Percentiles rank a stretch among this genome's conserved stretches.
These are phyloP conservation scores for Microbotryum silenes-acaulis DNA, from an alignment of 1,284 basidiomycete genomes.

Conservation along the genomic window DNA sequence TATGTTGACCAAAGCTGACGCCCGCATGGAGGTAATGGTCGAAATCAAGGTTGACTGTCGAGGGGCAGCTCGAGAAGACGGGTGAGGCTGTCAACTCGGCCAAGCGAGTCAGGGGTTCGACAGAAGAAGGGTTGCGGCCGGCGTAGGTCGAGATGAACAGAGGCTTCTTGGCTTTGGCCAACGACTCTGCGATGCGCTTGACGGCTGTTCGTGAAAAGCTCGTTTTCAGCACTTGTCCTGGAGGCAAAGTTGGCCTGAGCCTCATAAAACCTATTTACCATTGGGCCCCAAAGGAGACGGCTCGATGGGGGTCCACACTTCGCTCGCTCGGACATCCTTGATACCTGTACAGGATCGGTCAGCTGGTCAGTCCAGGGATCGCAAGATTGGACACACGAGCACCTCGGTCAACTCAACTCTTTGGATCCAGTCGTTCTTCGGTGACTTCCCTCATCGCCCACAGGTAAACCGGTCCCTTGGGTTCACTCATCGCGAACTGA, in stretches of 20 bases:
- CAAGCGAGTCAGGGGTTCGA: slow-evolving; percentile 48
- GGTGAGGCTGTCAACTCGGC: slow-evolving; percentile 52
- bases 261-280: slow-evolving; percentile 36
- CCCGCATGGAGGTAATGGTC: slow-evolving; percentile 54
- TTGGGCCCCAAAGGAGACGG: slow-evolving; percentile 41
- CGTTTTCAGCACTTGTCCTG: background rate
- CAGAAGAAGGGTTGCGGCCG: slow-evolving; percentile 52
- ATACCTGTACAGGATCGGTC: background rate
- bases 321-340: slow-evolving; percentile 11
- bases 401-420: background rate
- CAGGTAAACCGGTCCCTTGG: slow-evolving; percentile 61
- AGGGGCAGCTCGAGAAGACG: slow-evolving; percentile 51
- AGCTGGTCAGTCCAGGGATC: too few species aligned
- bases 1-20: slow-evolving; percentile 46
- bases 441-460: slow-evolving; percentile 62
- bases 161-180: slow-evolving; percentile 50
- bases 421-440: slow-evolving; percentile 54
- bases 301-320: slow-evolving; percentile 49
- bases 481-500: slow-evolving; percentile 56
- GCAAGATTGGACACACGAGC: too few species aligned
- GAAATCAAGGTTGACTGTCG: slow-evolving; percentile 51
- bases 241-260: slow-evolving; percentile 31
- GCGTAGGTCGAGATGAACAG: slow-evolving; percentile 58
- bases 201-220: slow-evolving; percentile 40
- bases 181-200: slow-evolving; percentile 47